Evolutionary conservation across 306 rosid species (phyloP).

Genomic region (Fragaria iinumae): DNA sequence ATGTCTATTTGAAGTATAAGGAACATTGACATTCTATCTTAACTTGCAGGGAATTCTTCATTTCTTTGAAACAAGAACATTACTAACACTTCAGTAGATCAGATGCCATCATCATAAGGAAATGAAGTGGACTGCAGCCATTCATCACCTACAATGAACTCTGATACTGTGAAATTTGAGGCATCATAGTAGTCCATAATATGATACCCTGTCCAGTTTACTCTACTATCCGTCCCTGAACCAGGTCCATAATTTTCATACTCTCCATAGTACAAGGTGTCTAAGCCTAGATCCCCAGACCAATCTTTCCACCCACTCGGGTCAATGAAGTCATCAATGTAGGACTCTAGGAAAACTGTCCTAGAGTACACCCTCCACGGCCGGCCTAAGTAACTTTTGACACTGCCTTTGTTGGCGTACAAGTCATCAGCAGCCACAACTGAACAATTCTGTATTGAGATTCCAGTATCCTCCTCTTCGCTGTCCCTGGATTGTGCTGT

Average conservation of each 20-base stretch:
- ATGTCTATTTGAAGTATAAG: neutral
- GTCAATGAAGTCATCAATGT: conserved; percentile 57
- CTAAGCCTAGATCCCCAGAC: conserved; percentile 42
- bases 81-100: conserved; percentile 6
- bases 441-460: conserved; percentile 76
- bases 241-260: conserved; percentile 69
- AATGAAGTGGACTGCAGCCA: conserved; percentile 77
- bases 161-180: conserved; percentile 50
- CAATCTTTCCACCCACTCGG: conserved; percentile 62
- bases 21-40: neutral
- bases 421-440: conserved; percentile 50
- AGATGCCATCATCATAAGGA: conserved; percentile 64
- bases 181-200: conserved; percentile 63
- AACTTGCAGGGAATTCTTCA: neutral
- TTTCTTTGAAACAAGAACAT: neutral
- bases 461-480: conserved; percentile 62
- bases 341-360: conserved; percentile 54
- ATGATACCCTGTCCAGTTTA: conserved; percentile 58
- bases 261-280: conserved; percentile 70
- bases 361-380: conserved; percentile 68
- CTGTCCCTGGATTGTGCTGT: conserved; percentile 73
- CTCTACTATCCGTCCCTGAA: conserved; percentile 46
- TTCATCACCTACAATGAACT: conserved; percentile 55
- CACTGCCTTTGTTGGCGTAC: conserved; percentile 23
- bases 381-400: conserved; percentile 70